Evolutionary conservation across 257 asterid genomes (phyloP).

Genomic region (Hygrophila difformis): DNA sequence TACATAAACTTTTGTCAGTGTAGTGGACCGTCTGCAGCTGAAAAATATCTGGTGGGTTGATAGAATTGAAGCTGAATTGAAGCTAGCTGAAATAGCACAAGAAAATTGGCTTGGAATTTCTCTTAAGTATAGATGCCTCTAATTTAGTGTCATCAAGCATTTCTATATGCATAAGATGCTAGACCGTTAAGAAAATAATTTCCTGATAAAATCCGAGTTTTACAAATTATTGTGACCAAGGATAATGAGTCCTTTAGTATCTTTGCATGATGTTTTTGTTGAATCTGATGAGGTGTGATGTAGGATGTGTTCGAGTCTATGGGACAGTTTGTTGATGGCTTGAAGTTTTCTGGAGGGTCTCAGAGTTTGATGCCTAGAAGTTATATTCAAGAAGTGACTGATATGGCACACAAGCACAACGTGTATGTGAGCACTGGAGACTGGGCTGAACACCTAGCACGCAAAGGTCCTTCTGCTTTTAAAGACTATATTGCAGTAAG

Average conservation of each 20-base stretch:
- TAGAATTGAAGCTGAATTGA: too few relatives aligned
- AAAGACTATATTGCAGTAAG: conserved; percentile 61
- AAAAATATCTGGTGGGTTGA: background rate
- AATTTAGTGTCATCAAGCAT: background rate
- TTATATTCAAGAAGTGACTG: conserved; percentile 56
- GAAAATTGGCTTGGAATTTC: background rate
- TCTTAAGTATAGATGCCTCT: background rate
- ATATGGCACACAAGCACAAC: conserved; percentile 70
- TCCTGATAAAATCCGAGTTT: background rate
- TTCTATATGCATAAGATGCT: too few relatives aligned
- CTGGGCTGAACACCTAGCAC: conserved; percentile 60
- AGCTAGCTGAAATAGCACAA: background rate
- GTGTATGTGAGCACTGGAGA: conserved; percentile 76
- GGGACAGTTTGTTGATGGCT: conserved; percentile 85
- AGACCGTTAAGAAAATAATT: background rate
- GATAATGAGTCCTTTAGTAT: too few relatives aligned
- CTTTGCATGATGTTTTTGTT: too few relatives aligned
- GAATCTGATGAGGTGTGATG: background rate
- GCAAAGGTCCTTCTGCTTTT: conserved; percentile 59
- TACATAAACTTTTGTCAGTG: too few relatives aligned
- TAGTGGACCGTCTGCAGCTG: background rate
- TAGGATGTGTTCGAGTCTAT: conserved; percentile 77
- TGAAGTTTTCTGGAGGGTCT: conserved; percentile 81
- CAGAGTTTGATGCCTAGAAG: conserved; percentile 57
- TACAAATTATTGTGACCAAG: too few relatives aligned